Percentiles rank a stretch among this genome's conserved stretches.
phyloP scores from a whole-genome alignment of 1,139 yeast species.

The Suhomyces kunorum region DNA sequence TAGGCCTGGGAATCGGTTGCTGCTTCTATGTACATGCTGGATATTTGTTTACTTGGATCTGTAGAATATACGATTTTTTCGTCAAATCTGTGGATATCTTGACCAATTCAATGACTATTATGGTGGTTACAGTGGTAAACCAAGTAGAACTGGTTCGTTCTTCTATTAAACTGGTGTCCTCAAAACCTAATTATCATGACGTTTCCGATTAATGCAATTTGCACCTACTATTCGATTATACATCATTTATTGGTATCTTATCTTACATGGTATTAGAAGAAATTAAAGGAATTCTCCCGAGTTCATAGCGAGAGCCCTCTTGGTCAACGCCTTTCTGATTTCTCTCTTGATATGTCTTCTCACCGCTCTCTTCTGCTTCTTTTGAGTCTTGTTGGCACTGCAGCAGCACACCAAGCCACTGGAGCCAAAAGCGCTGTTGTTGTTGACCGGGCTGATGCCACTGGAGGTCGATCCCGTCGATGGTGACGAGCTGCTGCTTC shows the following conservation, averaged over 20 bases:
- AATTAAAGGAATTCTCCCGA: slow-evolving; percentile 17
- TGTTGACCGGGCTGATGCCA: slow-evolving; percentile 13
- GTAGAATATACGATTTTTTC: too few relatives aligned
- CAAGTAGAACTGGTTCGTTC: too few relatives aligned
- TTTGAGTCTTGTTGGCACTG: slow-evolving; percentile 17
- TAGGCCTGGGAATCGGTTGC: too few relatives aligned
- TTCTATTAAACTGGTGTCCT: too few relatives aligned
- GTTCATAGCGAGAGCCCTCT: slow-evolving; percentile 18
- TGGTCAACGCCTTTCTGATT: slow-evolving; percentile 20
- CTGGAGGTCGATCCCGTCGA: slow-evolving; percentile 1
- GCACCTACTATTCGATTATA: slow-evolving; percentile 1
- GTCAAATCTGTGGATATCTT: too few relatives aligned
- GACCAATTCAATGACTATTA: too few relatives aligned
- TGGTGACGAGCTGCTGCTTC: slow-evolving; percentile 9
- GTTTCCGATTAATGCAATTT: background rate
- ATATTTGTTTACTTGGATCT: too few relatives aligned
- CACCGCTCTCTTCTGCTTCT: slow-evolving; percentile 23
- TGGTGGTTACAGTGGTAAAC: too few relatives aligned
- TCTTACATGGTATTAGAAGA: slow-evolving; percentile 8
- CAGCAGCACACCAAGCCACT: slow-evolving; percentile 23
- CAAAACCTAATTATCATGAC: too few relatives aligned
- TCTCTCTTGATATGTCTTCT: slow-evolving; percentile 21
- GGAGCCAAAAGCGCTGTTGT: slow-evolving; percentile 13
- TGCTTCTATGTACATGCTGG: too few relatives aligned
- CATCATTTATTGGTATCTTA: slow-evolving; percentile 11